phyloP scores from a whole-genome alignment of 129 eudicot genomes.

The Flaveria bidentis region DNA sequence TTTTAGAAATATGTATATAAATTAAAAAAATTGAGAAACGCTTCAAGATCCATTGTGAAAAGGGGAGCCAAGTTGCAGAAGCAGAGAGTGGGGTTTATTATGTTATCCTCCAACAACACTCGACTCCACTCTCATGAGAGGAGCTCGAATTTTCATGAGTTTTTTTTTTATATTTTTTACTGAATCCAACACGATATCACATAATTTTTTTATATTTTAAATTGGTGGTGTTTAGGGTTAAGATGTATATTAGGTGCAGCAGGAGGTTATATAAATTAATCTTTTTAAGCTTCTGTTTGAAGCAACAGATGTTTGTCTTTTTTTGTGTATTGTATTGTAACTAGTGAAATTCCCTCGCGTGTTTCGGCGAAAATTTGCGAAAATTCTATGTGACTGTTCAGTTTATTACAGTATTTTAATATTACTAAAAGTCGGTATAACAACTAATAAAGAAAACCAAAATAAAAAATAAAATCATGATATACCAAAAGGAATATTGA shows the following conservation, averaged over 20 bases:
- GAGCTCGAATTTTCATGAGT: constrained; percentile 64
- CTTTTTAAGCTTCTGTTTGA: constrained; percentile 51
- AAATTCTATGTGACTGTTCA: too few relatives aligned
- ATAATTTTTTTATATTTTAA: constrained; percentile 3
- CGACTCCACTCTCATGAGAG: not conserved
- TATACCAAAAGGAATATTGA: too few relatives aligned
- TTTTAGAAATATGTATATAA: not conserved
- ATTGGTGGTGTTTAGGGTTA: constrained; percentile 24
- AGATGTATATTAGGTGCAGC: not conserved
- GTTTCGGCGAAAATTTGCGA: too few relatives aligned
- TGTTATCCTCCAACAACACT: constrained; percentile 38
- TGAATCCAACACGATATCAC: constrained; percentile 34
- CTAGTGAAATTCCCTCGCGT: too few relatives aligned
- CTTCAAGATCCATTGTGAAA: constrained; percentile 56
- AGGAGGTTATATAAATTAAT: not conserved
- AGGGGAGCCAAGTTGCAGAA: constrained; percentile 58
- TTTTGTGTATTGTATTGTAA: constrained; percentile 22
- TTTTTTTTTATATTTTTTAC: not conserved
- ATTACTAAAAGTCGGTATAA: too few relatives aligned
- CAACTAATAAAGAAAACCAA: too few relatives aligned
- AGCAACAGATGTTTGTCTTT: constrained; percentile 86
- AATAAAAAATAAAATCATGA: too few relatives aligned
- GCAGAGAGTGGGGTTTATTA: constrained; percentile 49
- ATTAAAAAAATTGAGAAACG: not conserved
- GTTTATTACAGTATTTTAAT: too few relatives aligned